Base-by-base conservation (phyloP, 495 filamentous ascomycete genomes). In the Talaromyces nanjingensis region DNA sequence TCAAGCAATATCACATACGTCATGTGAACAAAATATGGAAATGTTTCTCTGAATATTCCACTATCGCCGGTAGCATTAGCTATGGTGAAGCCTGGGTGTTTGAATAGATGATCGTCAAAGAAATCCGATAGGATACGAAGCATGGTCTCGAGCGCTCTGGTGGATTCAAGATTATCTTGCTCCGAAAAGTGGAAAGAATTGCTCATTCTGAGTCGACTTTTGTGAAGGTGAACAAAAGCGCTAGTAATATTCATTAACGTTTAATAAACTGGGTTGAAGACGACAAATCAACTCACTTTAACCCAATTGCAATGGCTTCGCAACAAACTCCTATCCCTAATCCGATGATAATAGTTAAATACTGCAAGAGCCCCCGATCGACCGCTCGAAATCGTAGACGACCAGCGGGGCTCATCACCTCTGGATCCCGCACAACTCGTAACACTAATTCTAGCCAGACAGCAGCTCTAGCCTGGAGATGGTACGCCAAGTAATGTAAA, bases 391-490 rank as follows among this genome's bases (percentile, higher is more conserved):
- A 49, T 5, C 37, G 59, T 22, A 29, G 11, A 4, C 59, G 59
- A 25, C 59, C 59, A n/a, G 20, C 14, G 4, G 39, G 22, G 25
- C 20, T 61, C 16, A 27, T 37, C 5, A 20, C 18, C 22, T n/a
- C 42, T 1, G 59, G 59, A 29, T 37, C 33, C 25, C 59, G 59
- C 18, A 61, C 59, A 16, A 61, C 24, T 22, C 24, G 11, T 7
- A 61, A 31, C 34, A 61, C 59, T 27, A 45, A 16, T 18, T 61
- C 59, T 12, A 61, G 25, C 59, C 59, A 61, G 24, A 61, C 37
- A 47, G 59, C 59, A 47, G 59, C 59, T 49, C 59, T 61, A 37
- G 59, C 59, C 24, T 61, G 59, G 11, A 61, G 59, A 49, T 61
- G 42, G 37, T 37, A 61, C 6, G 34, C 27, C 8, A 49, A n/a